Conservation (phyloP, 2,329 filamentous ascomycete genomes). For the Ustilaginoidea virens region DNA sequence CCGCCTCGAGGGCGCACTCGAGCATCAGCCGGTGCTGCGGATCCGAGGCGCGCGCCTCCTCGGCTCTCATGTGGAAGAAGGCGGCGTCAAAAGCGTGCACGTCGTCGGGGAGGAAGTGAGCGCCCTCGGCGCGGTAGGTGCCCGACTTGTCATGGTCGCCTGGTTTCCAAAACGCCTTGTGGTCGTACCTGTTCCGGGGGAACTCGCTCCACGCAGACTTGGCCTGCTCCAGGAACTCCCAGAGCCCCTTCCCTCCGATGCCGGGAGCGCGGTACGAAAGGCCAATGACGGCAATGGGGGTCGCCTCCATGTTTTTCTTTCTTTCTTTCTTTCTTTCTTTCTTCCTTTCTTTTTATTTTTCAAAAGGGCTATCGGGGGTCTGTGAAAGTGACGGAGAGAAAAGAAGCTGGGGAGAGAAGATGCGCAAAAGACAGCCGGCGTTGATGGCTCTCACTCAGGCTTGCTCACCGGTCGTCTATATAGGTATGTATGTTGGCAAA, state of each 20-base stretch:
- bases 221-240: slow-evolving; percentile 17
- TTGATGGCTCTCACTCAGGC: too few relatives aligned
- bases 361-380: too few relatives aligned
- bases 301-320: too few relatives aligned
- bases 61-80: slow-evolving; percentile 27
- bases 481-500: too few relatives aligned
- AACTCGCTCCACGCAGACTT: slow-evolving; percentile 18
- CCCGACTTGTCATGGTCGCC: slow-evolving; percentile 19
- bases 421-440: too few relatives aligned
- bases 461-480: too few relatives aligned
- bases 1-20: slow-evolving; percentile 31
- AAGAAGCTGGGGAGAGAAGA: too few relatives aligned
- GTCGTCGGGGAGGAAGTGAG: slow-evolving; percentile 23
- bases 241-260: slow-evolving; percentile 17
- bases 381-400: too few relatives aligned
- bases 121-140: slow-evolving; percentile 6
- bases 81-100: slow-evolving; percentile 27
- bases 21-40: slow-evolving; percentile 32
- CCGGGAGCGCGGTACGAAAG: slow-evolving; percentile 23
- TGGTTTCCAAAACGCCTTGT: slow-evolving; percentile 10
- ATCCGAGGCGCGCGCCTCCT: slow-evolving; percentile 26
- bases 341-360: too few relatives aligned
- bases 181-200: slow-evolving; percentile 12
- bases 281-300: slow-evolving; percentile 25
- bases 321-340: too few relatives aligned